Evolutionary conservation across 495 filamentous ascomycete species (phyloP), one percentile per base, ranked within the genome.

Genomic region (Penicillium chermesinum): DNA sequence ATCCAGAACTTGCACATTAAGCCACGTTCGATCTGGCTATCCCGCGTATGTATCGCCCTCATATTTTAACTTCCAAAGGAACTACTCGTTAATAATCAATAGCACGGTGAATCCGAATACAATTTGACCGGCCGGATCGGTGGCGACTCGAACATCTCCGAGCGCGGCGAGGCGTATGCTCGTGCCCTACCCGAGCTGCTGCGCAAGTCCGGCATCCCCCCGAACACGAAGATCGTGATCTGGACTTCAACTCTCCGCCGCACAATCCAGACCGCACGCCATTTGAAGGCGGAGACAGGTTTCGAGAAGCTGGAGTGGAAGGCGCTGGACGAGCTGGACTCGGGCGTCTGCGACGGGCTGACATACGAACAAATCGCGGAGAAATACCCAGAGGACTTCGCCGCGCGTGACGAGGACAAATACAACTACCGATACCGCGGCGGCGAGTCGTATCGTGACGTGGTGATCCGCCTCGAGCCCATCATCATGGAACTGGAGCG

Each of bases 401-500:
- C 79, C 20, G 89, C 91, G 14, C 84, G 93, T 38, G 93, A 98
- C 62, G 88, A 96, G 48, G 93, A 98, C 69, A 98, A 98, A 68
- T 88, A 96, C 76, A 98, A 98, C 71, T 98, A 98, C 69, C 90
- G 93, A 43, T 98, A 98, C 67, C 86, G 91, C 1, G 93, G 91
- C 50, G 93, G 93, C 13, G 93, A 98, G 70, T 91, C 86, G 49
- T 98, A 98, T 65, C 88, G 93, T 44, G 93, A 98, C 62, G 91
- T 98, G 1, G 93, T 98, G 18, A 96, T 96, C 52, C 87, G 93
- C 1, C 83, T 98, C 0, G 93, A 98, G 59, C 93, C 93, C 39
- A 98, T 98, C 66, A 98, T 98, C 72, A 98, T 98, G 93, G 93
- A 98, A 59, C 74, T 98, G 37, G 93, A 98, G 66, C 82, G 93